These are phyloP conservation scores for Mucor piriformis DNA, from an alignment of 371 early-diverging fungal genomes.

Conservation along the genomic window DNA sequence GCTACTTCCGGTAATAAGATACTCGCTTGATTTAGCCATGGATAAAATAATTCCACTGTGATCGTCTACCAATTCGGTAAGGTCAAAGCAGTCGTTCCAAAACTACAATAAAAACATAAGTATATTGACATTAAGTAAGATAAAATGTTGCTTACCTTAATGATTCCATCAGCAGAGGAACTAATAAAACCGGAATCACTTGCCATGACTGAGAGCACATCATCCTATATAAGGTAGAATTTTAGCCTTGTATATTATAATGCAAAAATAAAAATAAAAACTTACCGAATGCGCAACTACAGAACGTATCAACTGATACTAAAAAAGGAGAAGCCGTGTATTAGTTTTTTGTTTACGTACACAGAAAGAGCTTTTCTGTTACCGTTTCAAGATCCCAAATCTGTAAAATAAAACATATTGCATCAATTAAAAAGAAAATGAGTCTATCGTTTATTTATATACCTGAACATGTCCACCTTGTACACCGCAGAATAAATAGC, in stretches of 20 bases:
- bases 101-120: background rate
- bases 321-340: conserved; percentile 6
- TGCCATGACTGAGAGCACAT: conserved; percentile 65
- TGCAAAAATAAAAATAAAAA: background rate
- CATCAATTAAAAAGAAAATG: background rate
- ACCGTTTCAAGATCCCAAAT: conserved; percentile 84
- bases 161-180: conserved; percentile 77
- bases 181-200: conserved; percentile 60
- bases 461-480: conserved; percentile 79
- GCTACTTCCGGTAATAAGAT: conserved; percentile 70
- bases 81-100: conserved; percentile 76
- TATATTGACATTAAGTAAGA: background rate
- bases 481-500: conserved; percentile 74
- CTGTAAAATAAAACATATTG: conserved; percentile 23
- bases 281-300: conserved; percentile 67
- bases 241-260: too few relatives aligned
- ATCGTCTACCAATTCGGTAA: conserved; percentile 60
- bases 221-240: conserved; percentile 46
- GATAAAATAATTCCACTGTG: conserved; percentile 70
- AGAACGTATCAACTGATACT: conserved; percentile 69
- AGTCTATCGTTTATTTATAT: conserved; percentile 3
- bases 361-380: background rate
- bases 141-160: conserved; percentile 50
- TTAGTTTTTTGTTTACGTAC: background rate
- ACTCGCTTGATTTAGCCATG: conserved; percentile 59